Evolutionary conservation across 2,329 filamentous ascomycete genomes (phyloP).

Genomic region (Celoporthe dispersa): DNA sequence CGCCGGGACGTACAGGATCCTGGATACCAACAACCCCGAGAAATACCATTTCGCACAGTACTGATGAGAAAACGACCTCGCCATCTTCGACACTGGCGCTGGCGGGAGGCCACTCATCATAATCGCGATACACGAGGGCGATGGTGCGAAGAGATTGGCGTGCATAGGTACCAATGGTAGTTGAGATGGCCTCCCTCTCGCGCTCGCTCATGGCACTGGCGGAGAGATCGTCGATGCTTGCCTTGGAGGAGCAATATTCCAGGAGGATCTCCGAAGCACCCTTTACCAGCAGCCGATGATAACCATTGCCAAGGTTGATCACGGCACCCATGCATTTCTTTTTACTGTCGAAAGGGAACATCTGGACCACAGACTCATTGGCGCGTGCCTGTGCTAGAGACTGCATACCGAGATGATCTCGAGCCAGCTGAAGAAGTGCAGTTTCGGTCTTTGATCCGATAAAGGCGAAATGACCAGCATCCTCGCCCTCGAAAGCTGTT

Average conservation of each 20-base stretch:
- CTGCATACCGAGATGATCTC: conserved; percentile 54
- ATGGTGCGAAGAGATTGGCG: conserved; percentile 54
- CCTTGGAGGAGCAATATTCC: conserved; percentile 48
- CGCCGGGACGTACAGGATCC: conserved; percentile 67
- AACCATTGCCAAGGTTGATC: conserved; percentile 47
- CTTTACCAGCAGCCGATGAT: conserved; percentile 57
- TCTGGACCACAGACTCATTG: conserved; percentile 52
- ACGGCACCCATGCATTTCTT: conserved; percentile 63
- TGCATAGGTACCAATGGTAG: conserved; percentile 63
- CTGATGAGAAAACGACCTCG: conserved; percentile 60
- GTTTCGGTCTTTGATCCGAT: conserved; percentile 63
- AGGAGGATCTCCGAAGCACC: conserved; percentile 62
- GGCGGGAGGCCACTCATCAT: conserved; percentile 69
- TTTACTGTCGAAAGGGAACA: conserved; percentile 58
- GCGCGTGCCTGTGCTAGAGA: conserved; percentile 51
- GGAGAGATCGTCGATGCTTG: conserved; percentile 56
- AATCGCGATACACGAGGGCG: conserved; percentile 75
- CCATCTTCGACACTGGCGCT: conserved; percentile 65
- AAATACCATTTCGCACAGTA: conserved; percentile 69
- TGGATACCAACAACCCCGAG: conserved; percentile 72
- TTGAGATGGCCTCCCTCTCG: conserved; percentile 48
- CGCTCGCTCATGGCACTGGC: not conserved
- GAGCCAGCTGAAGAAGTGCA: conserved; percentile 55
- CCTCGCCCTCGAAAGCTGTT: conserved; percentile 58
- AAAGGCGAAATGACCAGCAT: conserved; percentile 50